These are phyloP conservation scores for Daldinia caldariorum DNA, from an alignment of 495 filamentous ascomycete species.

Conservation along the genomic window DNA sequence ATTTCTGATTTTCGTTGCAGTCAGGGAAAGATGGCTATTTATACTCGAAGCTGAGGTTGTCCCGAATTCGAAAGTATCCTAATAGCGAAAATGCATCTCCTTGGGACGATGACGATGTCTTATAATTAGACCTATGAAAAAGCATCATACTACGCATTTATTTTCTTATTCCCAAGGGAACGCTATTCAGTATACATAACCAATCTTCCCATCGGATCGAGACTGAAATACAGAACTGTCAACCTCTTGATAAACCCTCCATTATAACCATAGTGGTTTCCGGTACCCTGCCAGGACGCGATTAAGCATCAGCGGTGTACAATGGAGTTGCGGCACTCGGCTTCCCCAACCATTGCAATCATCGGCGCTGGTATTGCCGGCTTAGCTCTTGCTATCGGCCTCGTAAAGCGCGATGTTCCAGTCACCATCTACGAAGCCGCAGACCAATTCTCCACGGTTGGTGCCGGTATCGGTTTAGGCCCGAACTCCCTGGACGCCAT, in stretches of 20 bases:
- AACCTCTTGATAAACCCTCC: background rate
- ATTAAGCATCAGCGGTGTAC: background rate
- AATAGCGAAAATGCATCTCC: background rate
- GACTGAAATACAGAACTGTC: background rate
- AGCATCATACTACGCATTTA: background rate
- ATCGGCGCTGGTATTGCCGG: conserved; percentile 63
- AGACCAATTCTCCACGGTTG: conserved; percentile 54
- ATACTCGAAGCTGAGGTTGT: background rate
- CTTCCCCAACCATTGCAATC: conserved; percentile 51
- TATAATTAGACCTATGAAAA: background rate
- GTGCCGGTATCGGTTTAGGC: conserved; percentile 58
- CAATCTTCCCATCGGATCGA: background rate
- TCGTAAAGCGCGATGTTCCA: conserved; percentile 55
- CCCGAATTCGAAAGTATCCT: conserved; percentile 3
- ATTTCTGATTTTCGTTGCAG: background rate
- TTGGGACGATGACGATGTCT: background rate
- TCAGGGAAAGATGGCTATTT: conserved; percentile 7
- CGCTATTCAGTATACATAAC: background rate
- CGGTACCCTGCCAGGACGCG: background rate
- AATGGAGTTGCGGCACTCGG: conserved; percentile 5
- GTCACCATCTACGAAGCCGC: conserved; percentile 61
- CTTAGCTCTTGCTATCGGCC: conserved; percentile 57
- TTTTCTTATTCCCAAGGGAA: background rate
- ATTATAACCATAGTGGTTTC: background rate
- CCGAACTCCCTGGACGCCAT: conserved; percentile 58